Percentiles rank a stretch among this genome's conserved stretches.
Conservation (phyloP, 371 early-diverging fungal genomes). For the Fennellomyces sp. region DNA sequence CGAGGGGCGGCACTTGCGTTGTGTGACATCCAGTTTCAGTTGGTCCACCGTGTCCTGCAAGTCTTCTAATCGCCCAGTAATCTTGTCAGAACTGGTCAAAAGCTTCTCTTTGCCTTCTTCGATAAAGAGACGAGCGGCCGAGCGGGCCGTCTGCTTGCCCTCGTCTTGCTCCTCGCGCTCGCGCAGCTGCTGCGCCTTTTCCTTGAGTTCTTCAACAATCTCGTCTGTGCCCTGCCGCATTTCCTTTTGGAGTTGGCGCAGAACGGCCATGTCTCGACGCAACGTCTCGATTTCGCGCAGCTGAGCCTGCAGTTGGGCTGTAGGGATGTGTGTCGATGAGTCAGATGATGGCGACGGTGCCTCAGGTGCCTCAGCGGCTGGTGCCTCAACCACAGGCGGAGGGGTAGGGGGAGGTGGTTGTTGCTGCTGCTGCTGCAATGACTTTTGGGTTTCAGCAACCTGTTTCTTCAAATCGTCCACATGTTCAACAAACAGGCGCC, state of each 20-base stretch:
- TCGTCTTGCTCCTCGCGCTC: conserved; percentile 37
- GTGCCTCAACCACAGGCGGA: background rate
- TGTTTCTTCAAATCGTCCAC: conserved; percentile 38
- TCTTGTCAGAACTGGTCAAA: conserved; percentile 60
- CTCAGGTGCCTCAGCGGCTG: background rate
- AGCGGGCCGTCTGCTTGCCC: conserved; percentile 23
- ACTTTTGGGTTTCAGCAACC: conserved; percentile 17
- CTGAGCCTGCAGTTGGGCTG: conserved; percentile 16
- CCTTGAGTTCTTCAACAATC: conserved; percentile 42
- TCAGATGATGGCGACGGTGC: background rate
- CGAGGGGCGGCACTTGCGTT: conserved; percentile 74
- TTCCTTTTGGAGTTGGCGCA: conserved; percentile 64
- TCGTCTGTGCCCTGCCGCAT: conserved; percentile 48
- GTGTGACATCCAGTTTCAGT: conserved; percentile 77
- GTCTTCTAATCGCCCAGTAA: conserved; percentile 71
- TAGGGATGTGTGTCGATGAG: background rate
- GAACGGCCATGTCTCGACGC: conserved; percentile 57
- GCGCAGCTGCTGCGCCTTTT: conserved; percentile 46
- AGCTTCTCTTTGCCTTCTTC: conserved; percentile 71
- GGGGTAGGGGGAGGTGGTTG: conserved; percentile 1
- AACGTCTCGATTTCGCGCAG: conserved; percentile 38
- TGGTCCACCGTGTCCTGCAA: conserved; percentile 76
- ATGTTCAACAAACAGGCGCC: conserved; percentile 30
- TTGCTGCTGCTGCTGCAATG: conserved; percentile 7
- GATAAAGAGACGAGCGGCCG: conserved; percentile 45